phyloP scores from a whole-genome alignment of 2,329 filamentous ascomycete species.

The Stachybotrys echinatus region DNA sequence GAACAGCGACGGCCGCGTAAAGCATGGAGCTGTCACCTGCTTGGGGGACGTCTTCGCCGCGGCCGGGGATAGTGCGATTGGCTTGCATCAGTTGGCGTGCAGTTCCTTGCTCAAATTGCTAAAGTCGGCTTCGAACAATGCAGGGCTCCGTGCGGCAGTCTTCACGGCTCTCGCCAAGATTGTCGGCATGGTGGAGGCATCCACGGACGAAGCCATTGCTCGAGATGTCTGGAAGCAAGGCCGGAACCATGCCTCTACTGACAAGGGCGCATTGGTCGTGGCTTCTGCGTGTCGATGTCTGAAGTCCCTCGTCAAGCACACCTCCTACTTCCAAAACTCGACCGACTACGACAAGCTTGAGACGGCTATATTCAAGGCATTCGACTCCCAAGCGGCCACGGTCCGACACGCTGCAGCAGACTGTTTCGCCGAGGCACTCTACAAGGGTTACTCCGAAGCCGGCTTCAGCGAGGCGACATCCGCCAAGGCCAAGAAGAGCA shows the following conservation, averaged over 20 bases:
- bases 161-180: slow-evolving; percentile 74
- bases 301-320: slow-evolving; percentile 65
- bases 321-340: slow-evolving; percentile 79
- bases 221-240: slow-evolving; percentile 92
- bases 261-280: slow-evolving; percentile 81
- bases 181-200: slow-evolving; percentile 65
- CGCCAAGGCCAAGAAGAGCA: slow-evolving; percentile 65
- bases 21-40: slow-evolving; percentile 83
- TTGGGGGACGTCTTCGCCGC: slow-evolving; percentile 84
- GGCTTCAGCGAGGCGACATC: slow-evolving; percentile 40
- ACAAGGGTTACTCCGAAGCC: slow-evolving; percentile 64
- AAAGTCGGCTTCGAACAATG: slow-evolving; percentile 73
- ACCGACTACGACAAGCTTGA: slow-evolving; percentile 89
- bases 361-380: slow-evolving; percentile 74
- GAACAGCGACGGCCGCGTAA: slow-evolving; percentile 72
- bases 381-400: slow-evolving; percentile 69
- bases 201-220: slow-evolving; percentile 78
- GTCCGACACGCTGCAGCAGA: slow-evolving; percentile 84
- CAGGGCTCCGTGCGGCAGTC: slow-evolving; percentile 73
- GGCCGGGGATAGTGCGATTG: slow-evolving; percentile 91
- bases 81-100: slow-evolving; percentile 70
- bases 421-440: slow-evolving; percentile 75
- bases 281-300: slow-evolving; percentile 75
- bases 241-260: slow-evolving; percentile 66
- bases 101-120: slow-evolving; percentile 70